phyloP scores from a whole-genome alignment of 495 filamentous ascomycete species.

The Trichoderma virens region DNA sequence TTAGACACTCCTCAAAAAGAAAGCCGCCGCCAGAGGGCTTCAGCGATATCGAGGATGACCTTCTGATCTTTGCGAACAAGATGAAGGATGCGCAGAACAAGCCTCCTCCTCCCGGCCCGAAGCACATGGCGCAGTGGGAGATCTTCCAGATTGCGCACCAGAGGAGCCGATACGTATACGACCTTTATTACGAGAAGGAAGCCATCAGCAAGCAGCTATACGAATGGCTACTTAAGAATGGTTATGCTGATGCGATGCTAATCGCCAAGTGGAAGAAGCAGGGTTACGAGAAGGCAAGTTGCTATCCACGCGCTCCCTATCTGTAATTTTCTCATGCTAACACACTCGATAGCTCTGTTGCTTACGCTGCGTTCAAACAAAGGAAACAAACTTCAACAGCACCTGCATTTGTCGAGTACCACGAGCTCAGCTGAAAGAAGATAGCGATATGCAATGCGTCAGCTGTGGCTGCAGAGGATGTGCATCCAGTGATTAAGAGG shows the following conservation, averaged over 20 bases:
- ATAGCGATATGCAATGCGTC: constrained; percentile 88
- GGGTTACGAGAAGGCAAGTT: constrained; percentile 87
- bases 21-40: constrained; percentile 95
- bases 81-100: constrained; percentile 96
- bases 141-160: constrained; percentile 98
- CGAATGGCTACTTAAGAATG: constrained; percentile 94
- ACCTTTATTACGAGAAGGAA: constrained; percentile 96
- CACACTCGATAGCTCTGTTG: constrained; percentile 64
- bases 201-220: constrained; percentile 87
- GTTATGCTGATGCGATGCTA: constrained; percentile 86
- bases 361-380: constrained; percentile 92
- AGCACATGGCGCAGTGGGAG: constrained; percentile 88
- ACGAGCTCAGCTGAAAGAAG: constrained; percentile 82
- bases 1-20: constrained; percentile 66
- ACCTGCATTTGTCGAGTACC: constrained; percentile 98
- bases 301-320: neutral
- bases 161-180: constrained; percentile 87
- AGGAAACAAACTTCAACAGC: constrained; percentile 97
- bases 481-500: constrained; percentile 65
- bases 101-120: constrained; percentile 44
- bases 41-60: constrained; percentile 92
- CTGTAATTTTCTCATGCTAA: constrained; percentile 12
- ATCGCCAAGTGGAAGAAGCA: constrained; percentile 99
- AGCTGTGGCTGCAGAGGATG: constrained; percentile 93
- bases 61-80: constrained; percentile 92